Percentiles rank a stretch among this genome's conserved stretches.
These are phyloP conservation scores for Hysterangium stoloniferum DNA, from an alignment of 768 basidiomycete species.

Conservation along the genomic window DNA sequence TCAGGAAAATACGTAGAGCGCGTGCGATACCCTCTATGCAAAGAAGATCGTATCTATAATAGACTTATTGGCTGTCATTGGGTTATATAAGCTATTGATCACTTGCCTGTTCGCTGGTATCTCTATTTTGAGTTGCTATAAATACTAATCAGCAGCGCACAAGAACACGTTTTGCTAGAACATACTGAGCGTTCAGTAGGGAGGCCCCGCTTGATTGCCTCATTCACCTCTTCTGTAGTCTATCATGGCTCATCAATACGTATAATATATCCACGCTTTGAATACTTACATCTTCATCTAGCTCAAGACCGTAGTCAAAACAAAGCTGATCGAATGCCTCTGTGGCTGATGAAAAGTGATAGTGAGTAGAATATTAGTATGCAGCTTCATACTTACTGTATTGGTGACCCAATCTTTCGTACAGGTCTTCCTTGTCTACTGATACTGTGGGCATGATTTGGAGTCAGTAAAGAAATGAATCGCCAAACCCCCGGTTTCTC, in stretches of 20 bases:
- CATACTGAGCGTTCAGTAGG: conserved; percentile 78
- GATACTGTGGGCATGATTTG: conserved; percentile 85
- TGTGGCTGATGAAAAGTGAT: conserved; percentile 49
- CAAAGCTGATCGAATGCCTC: conserved; percentile 93
- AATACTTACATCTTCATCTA: conserved; percentile 88
- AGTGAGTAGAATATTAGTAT: conserved; percentile 5
- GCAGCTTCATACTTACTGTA: conserved; percentile 50
- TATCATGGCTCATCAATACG: conserved; percentile 23
- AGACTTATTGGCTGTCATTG: too few relatives aligned
- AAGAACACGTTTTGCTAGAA: conserved; percentile 5
- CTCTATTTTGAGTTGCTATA: conserved; percentile 95
- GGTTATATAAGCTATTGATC: neutral
- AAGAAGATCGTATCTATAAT: conserved; percentile 83
- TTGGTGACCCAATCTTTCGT: conserved; percentile 70
- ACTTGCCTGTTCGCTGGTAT: conserved; percentile 87
- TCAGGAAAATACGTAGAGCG: conserved; percentile 76
- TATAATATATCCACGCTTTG: conserved; percentile 4
- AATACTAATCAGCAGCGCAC: conserved; percentile 13
- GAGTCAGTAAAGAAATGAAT: conserved; percentile 5
- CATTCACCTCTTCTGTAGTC: conserved; percentile 87
- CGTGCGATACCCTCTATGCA: conserved; percentile 95
- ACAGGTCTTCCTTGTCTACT: conserved; percentile 93
- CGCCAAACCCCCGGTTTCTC: neutral
- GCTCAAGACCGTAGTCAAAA: conserved; percentile 95
- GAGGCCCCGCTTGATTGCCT: conserved; percentile 72